Conservation (phyloP, 305 asterid genomes). For the Solanum chacoense region DNA sequence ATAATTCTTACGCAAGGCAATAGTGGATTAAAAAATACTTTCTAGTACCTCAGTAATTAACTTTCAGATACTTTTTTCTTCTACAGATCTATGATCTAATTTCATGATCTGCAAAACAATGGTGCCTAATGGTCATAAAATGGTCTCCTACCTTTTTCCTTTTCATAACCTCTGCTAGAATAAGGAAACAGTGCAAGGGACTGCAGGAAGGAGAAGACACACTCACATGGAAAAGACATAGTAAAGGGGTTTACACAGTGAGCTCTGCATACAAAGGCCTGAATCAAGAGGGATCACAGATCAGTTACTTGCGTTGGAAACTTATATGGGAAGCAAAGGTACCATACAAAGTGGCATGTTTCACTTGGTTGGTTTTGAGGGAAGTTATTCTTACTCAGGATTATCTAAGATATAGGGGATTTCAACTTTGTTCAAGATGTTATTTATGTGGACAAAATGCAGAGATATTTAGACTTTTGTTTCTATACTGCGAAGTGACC, state of each 20-base stretch:
- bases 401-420: background rate
- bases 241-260: background rate
- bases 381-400: background rate
- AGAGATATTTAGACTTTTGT: background rate
- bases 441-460: background rate
- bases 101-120: background rate
- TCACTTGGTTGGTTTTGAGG: background rate
- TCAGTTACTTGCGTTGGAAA: background rate
- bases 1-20: background rate
- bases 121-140: background rate
- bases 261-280: background rate
- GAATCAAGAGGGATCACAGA: background rate
- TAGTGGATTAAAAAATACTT: background rate
- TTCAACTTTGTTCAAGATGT: background rate
- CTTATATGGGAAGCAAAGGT: background rate
- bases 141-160: background rate
- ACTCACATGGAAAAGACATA: background rate
- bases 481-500: background rate
- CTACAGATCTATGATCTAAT: background rate
- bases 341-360: background rate
- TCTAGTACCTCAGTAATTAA: background rate
- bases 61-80: background rate
- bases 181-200: background rate
- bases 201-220: background rate
- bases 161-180: background rate